phyloP scores from a whole-genome alignment of 352 stramenopile genomes.

The Phytopythium sindhum region DNA sequence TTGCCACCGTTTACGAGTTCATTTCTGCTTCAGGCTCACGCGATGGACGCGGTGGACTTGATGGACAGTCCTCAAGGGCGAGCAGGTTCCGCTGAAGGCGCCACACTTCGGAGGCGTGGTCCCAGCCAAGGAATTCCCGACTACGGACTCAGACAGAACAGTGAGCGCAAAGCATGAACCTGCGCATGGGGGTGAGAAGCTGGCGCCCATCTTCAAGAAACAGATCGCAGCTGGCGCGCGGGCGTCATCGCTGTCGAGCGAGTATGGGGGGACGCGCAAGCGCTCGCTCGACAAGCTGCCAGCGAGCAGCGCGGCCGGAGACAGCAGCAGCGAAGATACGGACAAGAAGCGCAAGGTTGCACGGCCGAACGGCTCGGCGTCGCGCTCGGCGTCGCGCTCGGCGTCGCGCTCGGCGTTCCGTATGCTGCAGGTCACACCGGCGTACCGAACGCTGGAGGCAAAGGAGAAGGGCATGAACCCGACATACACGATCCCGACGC shows the following conservation, averaged over 20 bases:
- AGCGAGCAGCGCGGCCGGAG: background rate
- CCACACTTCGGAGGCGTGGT: conserved; percentile 36
- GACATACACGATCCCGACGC: conserved; percentile 61
- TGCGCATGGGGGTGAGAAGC: conserved; percentile 12
- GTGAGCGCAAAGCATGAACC: background rate
- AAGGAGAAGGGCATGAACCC: conserved; percentile 39
- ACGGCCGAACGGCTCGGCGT: background rate
- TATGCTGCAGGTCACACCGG: conserved; percentile 9
- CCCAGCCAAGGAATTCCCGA: conserved; percentile 15
- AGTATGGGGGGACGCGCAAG: conserved; percentile 19
- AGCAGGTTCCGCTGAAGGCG: conserved; percentile 27
- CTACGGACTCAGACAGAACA: too few species aligned
- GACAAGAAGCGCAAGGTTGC: conserved; percentile 15
- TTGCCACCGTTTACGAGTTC: background rate
- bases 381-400: background rate
- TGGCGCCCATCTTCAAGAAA: conserved; percentile 28
- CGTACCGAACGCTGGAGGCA: conserved; percentile 26
- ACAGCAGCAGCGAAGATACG: conserved; percentile 1
- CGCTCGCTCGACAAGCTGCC: conserved; percentile 32
- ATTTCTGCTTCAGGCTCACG: background rate
- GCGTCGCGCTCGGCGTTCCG: background rate
- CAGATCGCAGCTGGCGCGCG: conserved; percentile 3
- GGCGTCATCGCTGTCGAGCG: conserved; percentile 28
- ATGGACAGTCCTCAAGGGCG: conserved; percentile 36
- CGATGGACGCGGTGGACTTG: conserved; percentile 2